Evolutionary conservation across 768 basidiomycete genomes (phyloP).

Genomic region (Leucosporidium scottii): DNA sequence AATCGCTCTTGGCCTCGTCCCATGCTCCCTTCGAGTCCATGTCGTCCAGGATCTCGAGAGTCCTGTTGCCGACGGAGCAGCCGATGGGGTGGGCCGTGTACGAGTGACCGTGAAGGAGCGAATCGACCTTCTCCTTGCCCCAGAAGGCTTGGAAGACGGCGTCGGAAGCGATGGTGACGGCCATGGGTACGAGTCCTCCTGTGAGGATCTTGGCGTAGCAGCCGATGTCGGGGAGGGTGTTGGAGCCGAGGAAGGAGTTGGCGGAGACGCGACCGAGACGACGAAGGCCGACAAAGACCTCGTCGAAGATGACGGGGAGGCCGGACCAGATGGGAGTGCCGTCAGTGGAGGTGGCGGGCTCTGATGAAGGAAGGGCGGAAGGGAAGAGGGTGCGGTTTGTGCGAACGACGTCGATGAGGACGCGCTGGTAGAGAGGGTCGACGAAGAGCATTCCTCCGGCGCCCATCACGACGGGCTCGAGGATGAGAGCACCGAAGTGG

Average conservation of each 20-base stretch:
- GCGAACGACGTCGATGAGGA: slow-evolving; percentile 75
- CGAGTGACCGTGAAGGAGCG: slow-evolving; percentile 87
- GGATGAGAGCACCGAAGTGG: slow-evolving; percentile 58
- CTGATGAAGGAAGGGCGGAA: slow-evolving; percentile 23
- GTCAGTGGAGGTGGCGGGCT: neutral
- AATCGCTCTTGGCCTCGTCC: slow-evolving; percentile 54
- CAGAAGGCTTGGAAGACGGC: slow-evolving; percentile 73
- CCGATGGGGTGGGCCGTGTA: slow-evolving; percentile 93
- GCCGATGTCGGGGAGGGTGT: slow-evolving; percentile 68
- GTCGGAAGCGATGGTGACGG: slow-evolving; percentile 72
- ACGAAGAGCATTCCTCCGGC: slow-evolving; percentile 97
- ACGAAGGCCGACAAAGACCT: slow-evolving; percentile 89
- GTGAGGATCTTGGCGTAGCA: slow-evolving; percentile 91
- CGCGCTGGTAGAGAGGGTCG: slow-evolving; percentile 88
- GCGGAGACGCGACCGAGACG: slow-evolving; percentile 70
- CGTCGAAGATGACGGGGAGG: slow-evolving; percentile 87
- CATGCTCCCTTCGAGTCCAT: slow-evolving; percentile 48
- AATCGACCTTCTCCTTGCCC: slow-evolving; percentile 67
- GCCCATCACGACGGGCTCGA: slow-evolving; percentile 89
- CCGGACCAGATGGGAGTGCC: slow-evolving; percentile 52
- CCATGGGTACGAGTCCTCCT: slow-evolving; percentile 80
- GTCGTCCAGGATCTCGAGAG: slow-evolving; percentile 60
- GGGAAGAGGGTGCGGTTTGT: slow-evolving; percentile 42
- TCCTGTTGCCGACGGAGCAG: slow-evolving; percentile 80
- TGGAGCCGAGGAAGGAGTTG: slow-evolving; percentile 54